Conservation (phyloP, 2,329 filamentous ascomycete species). For the Fusarium udum region DNA sequence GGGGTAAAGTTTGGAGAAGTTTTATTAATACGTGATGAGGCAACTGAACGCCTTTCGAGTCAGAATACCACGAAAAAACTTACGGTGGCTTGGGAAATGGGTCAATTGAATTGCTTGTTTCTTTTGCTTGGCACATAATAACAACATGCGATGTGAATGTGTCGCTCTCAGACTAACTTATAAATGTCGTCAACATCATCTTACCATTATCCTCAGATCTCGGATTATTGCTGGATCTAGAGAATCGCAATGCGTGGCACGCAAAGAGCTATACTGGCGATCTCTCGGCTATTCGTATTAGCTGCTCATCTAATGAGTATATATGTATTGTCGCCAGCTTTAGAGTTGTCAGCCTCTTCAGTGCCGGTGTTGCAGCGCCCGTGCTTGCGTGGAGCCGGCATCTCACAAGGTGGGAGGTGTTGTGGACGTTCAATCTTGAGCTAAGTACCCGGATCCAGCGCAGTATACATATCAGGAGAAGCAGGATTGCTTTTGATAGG, state of each 20-base stretch:
- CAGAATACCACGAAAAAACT: background rate
- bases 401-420: slow-evolving; percentile 23
- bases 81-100: slow-evolving; percentile 14
- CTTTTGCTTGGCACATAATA: slow-evolving; percentile 8
- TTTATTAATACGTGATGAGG: background rate
- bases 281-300: background rate
- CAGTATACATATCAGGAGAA: background rate
- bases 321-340: background rate
- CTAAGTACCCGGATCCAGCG: slow-evolving; percentile 10
- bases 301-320: background rate
- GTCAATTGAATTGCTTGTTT: slow-evolving; percentile 15
- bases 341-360: background rate
- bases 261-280: background rate
- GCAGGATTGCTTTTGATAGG: background rate
- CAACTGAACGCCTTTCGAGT: background rate
- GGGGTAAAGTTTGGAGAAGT: slow-evolving; percentile 32
- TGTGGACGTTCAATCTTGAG: background rate
- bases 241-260: background rate
- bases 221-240: background rate
- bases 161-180: background rate
- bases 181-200: slow-evolving; percentile 5
- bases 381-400: slow-evolving; percentile 28
- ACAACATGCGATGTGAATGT: slow-evolving; percentile 2
- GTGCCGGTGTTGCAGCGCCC: background rate
- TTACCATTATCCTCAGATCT: background rate